Evolutionary conservation across 2,329 filamentous ascomycete genomes (phyloP).

Genomic region (Plectosphaerella plurivora): DNA sequence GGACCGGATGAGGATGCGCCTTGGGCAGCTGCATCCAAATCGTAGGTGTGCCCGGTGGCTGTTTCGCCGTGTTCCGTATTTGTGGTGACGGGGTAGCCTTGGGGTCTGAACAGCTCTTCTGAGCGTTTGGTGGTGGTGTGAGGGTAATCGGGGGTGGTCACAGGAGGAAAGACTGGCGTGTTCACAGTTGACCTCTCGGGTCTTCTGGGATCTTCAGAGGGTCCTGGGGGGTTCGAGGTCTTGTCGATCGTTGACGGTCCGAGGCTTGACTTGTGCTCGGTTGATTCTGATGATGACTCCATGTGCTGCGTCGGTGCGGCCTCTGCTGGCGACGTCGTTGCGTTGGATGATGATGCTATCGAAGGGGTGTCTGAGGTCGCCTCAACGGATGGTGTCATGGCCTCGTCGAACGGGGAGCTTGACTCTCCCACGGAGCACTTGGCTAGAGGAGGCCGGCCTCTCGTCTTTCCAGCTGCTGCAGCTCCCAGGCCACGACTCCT

Average conservation of each 20-base stretch:
- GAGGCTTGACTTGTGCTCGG: not conserved
- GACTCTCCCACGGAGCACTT: slow-evolving; percentile 24
- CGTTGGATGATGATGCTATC: too few relatives aligned
- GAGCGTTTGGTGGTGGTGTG: not conserved
- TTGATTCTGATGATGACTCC: not conserved
- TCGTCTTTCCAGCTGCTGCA: slow-evolving; percentile 53
- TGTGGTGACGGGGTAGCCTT: too few relatives aligned
- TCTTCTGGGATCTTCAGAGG: too few relatives aligned
- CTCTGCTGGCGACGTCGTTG: too few relatives aligned
- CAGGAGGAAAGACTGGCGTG: not conserved
- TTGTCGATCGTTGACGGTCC: slow-evolving; percentile 1
- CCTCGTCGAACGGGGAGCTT: too few relatives aligned
- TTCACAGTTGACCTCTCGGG: too few relatives aligned
- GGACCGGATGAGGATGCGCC: not conserved
- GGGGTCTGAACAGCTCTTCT: slow-evolving; percentile 7
- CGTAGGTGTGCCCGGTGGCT: slow-evolving; percentile 1
- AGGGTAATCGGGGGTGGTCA: not conserved
- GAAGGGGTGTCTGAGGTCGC: too few relatives aligned
- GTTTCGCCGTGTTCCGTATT: too few relatives aligned
- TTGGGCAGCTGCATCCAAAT: not conserved
- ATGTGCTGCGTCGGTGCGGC: too few relatives aligned
- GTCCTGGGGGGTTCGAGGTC: too few relatives aligned
- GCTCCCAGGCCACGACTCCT: slow-evolving; percentile 58
- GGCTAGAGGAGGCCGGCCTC: slow-evolving; percentile 76
- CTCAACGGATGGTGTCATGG: too few relatives aligned